Evolutionary conservation across 192 early-diverging fungal genomes (phyloP).

Genomic region (Entomortierella lignicola): DNA sequence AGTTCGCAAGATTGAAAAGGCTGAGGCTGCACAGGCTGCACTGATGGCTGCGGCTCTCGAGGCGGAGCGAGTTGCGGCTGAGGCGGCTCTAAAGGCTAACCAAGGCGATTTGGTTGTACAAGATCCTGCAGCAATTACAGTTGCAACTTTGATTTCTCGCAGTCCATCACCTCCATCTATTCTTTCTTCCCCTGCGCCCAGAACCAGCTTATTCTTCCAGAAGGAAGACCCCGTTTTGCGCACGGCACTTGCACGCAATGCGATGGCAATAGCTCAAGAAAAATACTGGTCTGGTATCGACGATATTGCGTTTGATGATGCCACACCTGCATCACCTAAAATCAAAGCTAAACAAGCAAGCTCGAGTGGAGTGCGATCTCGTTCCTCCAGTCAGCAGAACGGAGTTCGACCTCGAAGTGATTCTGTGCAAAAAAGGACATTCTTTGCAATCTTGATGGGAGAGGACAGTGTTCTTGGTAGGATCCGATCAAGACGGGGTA

Average conservation of each 20-base stretch:
- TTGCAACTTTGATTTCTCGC: conserved; percentile 19
- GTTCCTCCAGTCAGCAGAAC: conserved; percentile 15
- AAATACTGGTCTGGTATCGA: conserved; percentile 53
- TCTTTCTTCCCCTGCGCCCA: conserved; percentile 23
- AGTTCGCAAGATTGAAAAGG: conserved; percentile 51
- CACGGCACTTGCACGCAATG: conserved; percentile 38
- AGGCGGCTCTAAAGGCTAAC: conserved; percentile 6
- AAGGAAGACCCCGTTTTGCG: conserved; percentile 45
- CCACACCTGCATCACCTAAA: conserved; percentile 17
- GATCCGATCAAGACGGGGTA: conserved; percentile 21
- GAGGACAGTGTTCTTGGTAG: conserved; percentile 33
- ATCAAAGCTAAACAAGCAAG: background rate
- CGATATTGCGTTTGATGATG: conserved; percentile 45
- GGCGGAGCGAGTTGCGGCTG: conserved; percentile 14
- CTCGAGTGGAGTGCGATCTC: conserved; percentile 6
- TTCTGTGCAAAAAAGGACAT: conserved; percentile 35
- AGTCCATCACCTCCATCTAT: conserved; percentile 37
- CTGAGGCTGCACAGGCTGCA: conserved; percentile 39
- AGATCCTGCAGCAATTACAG: background rate
- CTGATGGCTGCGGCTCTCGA: conserved; percentile 27
- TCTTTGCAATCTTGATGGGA: conserved; percentile 51
- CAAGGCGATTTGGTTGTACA: background rate
- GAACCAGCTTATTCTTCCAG: conserved; percentile 52
- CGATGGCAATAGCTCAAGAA: conserved; percentile 43
- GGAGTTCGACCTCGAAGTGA: conserved; percentile 27